Evolutionary conservation across 306 rosid genomes (phyloP).

Genomic region (Rosa lucieae): DNA sequence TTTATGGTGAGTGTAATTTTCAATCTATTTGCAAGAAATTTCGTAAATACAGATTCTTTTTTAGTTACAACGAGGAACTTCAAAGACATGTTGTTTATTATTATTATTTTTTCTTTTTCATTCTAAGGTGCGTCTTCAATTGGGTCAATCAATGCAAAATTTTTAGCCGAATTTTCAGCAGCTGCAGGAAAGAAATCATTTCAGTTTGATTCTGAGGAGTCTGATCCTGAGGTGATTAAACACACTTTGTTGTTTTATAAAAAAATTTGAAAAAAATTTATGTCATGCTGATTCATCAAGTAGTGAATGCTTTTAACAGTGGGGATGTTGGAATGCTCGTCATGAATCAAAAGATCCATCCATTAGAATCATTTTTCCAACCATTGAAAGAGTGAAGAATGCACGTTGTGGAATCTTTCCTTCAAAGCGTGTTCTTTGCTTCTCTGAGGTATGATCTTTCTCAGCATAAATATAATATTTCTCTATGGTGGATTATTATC

Average conservation of each 20-base stretch:
- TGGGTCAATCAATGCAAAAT: conserved; percentile 64
- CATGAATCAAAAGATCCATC: conserved; percentile 71
- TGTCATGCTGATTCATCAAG: conserved; percentile 11
- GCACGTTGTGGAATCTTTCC: conserved; percentile 55
- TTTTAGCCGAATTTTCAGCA: conserved; percentile 72
- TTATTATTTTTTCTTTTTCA: conserved; percentile 22
- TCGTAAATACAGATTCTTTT: not conserved
- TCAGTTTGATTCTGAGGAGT: conserved; percentile 76
- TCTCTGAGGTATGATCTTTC: conserved; percentile 61
- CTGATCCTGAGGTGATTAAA: conserved; percentile 71
- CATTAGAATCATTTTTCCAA: conserved; percentile 66
- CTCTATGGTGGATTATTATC: not conserved
- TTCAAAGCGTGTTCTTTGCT: conserved; percentile 73
- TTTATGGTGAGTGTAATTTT: conserved; percentile 50
- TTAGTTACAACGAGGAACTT: not conserved
- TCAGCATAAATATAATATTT: not conserved
- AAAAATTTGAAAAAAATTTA: conserved; percentile 16
- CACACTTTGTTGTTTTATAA: conserved; percentile 16
- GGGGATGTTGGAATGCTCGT: conserved; percentile 78
- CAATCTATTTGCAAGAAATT: not conserved
- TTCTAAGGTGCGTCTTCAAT: conserved; percentile 72
- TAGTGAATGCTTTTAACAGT: conserved; percentile 47
- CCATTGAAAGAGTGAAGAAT: conserved; percentile 65
- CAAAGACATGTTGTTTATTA: conserved; percentile 12
- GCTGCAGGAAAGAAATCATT: conserved; percentile 73